Base-by-base conservation (phyloP, 495 filamentous ascomycete species). In the Tricharina praecox region DNA sequence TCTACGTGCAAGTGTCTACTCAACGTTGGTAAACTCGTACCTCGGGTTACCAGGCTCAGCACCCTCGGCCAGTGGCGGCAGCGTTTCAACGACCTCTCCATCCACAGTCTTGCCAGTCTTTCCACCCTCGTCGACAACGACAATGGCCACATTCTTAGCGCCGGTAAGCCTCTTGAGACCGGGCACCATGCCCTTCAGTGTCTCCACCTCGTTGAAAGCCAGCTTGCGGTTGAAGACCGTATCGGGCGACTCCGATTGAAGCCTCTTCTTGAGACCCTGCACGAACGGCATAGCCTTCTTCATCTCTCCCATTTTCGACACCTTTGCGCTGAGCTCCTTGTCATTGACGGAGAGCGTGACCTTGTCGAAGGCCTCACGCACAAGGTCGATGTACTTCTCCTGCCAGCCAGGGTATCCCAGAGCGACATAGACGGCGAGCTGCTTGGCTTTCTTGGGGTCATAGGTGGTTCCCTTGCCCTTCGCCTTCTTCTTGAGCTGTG, bases 281-380 rank as follows among this genome's bases (percentile, higher is more conserved):
- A 96, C 77, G 58, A 95, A 97, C 3, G 92, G 92, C 90, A 96
- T 96, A 21, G 84, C 88, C 65, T 88, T 85, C 75, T 97, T 97
- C 73, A 81, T 83, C 65, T 95, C 88, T 23, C 74, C 71, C 58
- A 90, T 73, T 67, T 86, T 86, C 55, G 71, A 73, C 18, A 88
- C 72, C 56, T 77, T 73, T 42, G 72, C 72, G 55, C 74, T 82
- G 16, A 95, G 66, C 45, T 73, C 74, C 68, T 90, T 92, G 58
- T 93, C 84, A 51, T 92, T 76, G 53, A 81, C 61, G 19, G 59
- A 61, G 49, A 83, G 51, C 49, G 58, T 73, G 33, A 72, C 49
- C 28, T 63, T 52, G 47, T 74, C 67, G 53, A 81, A 81, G 26
- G 74, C 66, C 49, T 79, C 71, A 46, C 78, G 76, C 15, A 92